Conservation (phyloP, 1,284 basidiomycete species). For the Melampsora occidentalis region DNA sequence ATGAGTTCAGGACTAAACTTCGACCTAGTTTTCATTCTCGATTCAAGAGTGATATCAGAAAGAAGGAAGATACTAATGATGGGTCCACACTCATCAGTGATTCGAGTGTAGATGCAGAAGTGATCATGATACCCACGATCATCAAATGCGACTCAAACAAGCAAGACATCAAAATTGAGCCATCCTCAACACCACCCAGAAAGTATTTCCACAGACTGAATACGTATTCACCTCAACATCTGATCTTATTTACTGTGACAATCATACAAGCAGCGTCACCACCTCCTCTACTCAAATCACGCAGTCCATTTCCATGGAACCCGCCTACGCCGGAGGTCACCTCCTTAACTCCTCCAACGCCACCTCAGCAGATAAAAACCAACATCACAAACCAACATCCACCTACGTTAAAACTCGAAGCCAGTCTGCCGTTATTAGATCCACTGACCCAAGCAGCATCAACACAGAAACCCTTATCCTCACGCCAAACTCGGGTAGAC, state of each 20-base stretch:
- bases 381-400: not conserved
- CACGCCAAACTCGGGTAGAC: not conserved
- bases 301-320: not conserved
- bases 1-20: not conserved
- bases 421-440: not conserved
- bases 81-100: not conserved
- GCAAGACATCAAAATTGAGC: no score
- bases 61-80: not conserved
- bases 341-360: not conserved
- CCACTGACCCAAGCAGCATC: not conserved
- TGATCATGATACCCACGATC: slow-evolving; percentile 30
- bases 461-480: not conserved
- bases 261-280: slow-evolving; percentile 17
- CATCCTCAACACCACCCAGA: not conserved
- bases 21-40: not conserved
- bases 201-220: not conserved
- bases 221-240: not conserved
- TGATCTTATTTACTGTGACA: slow-evolving; percentile 30
- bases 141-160: not conserved
- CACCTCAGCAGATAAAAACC: not conserved
- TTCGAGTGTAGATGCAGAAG: slow-evolving; percentile 9
- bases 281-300: not conserved
- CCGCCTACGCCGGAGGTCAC: not conserved
- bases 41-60: not conserved
- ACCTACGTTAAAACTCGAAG: not conserved